Evolutionary conservation across 148 eudicot genomes (phyloP).

Genomic region (Salicornia ramosissima): DNA sequence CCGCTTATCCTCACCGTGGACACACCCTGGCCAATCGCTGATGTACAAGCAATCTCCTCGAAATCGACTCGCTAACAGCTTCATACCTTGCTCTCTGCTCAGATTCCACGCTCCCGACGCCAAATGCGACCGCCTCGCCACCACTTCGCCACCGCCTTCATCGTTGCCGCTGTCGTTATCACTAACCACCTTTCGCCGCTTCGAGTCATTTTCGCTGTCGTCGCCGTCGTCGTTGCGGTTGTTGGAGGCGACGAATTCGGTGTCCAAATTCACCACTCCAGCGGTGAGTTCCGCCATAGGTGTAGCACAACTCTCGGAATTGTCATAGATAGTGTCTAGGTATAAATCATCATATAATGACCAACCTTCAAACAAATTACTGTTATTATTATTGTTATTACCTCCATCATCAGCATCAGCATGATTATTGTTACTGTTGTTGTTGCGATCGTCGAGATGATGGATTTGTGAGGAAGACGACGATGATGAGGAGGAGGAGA

Average conservation of each 20-base stretch:
- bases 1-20: constrained; percentile 71
- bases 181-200: constrained; percentile 27
- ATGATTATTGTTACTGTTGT: not conserved
- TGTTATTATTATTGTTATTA: not conserved
- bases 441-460: not conserved
- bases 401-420: too few species aligned
- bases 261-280: not conserved
- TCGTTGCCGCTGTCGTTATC: not conserved
- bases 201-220: constrained; percentile 25
- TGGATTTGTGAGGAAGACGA: not conserved
- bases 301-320: constrained; percentile 36
- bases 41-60: constrained; percentile 73
- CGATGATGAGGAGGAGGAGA: not conserved
- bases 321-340: constrained; percentile 58
- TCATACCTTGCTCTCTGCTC: constrained; percentile 81
- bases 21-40: constrained; percentile 94
- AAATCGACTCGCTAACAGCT: constrained; percentile 72
- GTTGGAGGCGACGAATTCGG: not conserved
- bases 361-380: constrained; percentile 37
- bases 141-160: not conserved
- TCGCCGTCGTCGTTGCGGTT: not conserved
- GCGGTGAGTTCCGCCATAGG: not conserved
- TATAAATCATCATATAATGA: constrained; percentile 74
- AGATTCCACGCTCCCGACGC: constrained; percentile 69
- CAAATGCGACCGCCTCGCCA: constrained; percentile 53